A percentile compares a stretch with the other conserved stretches of the same genome.
Evolutionary conservation across 345 rosid genomes (phyloP).

Genomic region (Eutrema yunnanense): DNA sequence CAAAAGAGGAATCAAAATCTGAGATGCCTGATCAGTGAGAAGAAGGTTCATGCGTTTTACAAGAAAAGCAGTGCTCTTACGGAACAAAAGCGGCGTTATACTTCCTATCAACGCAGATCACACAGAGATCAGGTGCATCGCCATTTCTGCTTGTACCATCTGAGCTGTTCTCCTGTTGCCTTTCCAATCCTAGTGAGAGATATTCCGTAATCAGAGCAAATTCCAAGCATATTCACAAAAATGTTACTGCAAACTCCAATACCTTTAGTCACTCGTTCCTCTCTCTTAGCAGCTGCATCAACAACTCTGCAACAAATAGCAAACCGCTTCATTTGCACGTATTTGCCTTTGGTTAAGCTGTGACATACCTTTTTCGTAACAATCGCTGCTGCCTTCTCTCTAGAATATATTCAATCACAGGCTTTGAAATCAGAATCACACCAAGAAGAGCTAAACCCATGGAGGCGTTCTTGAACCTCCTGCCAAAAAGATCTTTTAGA

Average conservation of each 20-base stretch:
- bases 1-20: not conserved
- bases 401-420: slow-evolving; percentile 42
- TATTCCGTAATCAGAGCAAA: not conserved
- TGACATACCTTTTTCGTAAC: slow-evolving; percentile 42
- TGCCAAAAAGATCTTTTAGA: slow-evolving; percentile 23
- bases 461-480: slow-evolving; percentile 72
- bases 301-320: slow-evolving; percentile 49
- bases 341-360: not conserved
- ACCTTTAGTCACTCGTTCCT: slow-evolving; percentile 41
- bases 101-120: slow-evolving; percentile 70
- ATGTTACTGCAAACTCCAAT: not conserved
- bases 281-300: slow-evolving; percentile 67
- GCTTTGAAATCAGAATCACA: slow-evolving; percentile 56
- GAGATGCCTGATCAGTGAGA: not conserved
- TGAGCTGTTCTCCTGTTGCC: slow-evolving; percentile 21
- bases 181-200: not conserved
- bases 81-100: slow-evolving; percentile 65
- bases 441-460: slow-evolving; percentile 65
- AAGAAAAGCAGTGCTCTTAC: slow-evolving; percentile 42
- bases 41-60: not conserved
- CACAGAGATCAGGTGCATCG: slow-evolving; percentile 55
- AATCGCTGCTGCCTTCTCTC: slow-evolving; percentile 52
- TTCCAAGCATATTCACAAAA: not conserved
- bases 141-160: slow-evolving; percentile 2
- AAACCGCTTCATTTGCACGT: not conserved